These are phyloP conservation scores for Oemleria cerasiformis DNA, from an alignment of 306 rosid species.

Conservation along the genomic window DNA sequence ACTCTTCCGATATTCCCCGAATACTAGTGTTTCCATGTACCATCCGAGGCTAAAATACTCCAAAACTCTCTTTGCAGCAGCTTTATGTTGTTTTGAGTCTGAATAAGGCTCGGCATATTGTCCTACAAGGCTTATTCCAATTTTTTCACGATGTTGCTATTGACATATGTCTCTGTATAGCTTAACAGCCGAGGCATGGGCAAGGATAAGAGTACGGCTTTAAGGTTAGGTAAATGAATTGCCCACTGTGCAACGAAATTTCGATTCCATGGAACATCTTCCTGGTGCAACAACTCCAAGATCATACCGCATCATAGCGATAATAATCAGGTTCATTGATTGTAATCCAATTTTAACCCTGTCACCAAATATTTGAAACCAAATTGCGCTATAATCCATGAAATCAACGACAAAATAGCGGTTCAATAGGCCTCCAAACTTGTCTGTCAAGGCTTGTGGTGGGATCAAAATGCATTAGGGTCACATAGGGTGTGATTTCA, in stretches of 20 bases:
- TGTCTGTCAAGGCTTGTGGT: constrained; percentile 21
- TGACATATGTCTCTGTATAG: constrained; percentile 26
- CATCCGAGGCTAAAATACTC: constrained; percentile 40
- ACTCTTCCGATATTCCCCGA: constrained; percentile 24
- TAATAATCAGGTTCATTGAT: constrained; percentile 30
- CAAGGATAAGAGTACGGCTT: constrained; percentile 30
- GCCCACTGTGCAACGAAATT: constrained; percentile 9
- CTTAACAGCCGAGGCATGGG: constrained; percentile 31
- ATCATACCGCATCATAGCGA: constrained; percentile 23
- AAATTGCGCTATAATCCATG: constrained; percentile 20
- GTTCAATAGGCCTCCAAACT: constrained; percentile 16
- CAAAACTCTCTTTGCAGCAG: constrained; percentile 29
- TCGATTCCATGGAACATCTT: constrained; percentile 17
- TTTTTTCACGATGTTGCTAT: constrained; percentile 32
- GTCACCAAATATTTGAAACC: constrained; percentile 32
- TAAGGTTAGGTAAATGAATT: constrained; percentile 40
- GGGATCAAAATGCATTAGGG: constrained; percentile 19
- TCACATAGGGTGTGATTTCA: constrained; percentile 28
- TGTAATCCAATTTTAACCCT: constrained; percentile 41
- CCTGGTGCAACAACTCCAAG: constrained; percentile 36
- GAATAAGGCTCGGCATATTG: constrained; percentile 27
- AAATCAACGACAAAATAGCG: constrained; percentile 19
- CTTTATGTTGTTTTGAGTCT: constrained; percentile 22
- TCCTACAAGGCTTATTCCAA: constrained; percentile 27
- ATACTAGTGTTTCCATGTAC: constrained; percentile 23